These are phyloP conservation scores for Xylaria longipes DNA, from an alignment of 495 filamentous ascomycete species.

Conservation along the genomic window DNA sequence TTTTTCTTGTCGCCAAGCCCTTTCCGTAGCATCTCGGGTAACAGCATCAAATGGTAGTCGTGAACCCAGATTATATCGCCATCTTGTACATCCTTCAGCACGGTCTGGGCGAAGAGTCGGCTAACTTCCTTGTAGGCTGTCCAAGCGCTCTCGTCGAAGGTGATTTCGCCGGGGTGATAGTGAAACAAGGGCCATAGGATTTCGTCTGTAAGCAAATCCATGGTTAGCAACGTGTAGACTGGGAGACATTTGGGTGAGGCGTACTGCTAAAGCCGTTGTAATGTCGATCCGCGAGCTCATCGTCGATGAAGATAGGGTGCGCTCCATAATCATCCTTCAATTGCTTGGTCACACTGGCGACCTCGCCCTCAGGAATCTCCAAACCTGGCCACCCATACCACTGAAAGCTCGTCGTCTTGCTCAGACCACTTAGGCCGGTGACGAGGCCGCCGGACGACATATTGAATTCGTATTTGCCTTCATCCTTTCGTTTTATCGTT, in stretches of 20 bases:
- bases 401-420: conserved; percentile 89
- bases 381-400: conserved; percentile 99
- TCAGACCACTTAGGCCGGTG: conserved; percentile 85
- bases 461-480: conserved; percentile 79
- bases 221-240: not conserved
- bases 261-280: conserved; percentile 89
- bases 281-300: conserved; percentile 79
- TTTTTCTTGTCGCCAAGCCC: conserved; percentile 74
- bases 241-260: not conserved
- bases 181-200: conserved; percentile 97
- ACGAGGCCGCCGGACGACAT: conserved; percentile 97
- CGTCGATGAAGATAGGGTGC: conserved; percentile 77
- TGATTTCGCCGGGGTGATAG: conserved; percentile 93
- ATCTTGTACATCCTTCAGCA: conserved; percentile 73
- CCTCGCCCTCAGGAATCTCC: conserved; percentile 77
- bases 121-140: conserved; percentile 87
- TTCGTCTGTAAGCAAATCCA: conserved; percentile 63
- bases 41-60: conserved; percentile 94
- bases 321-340: conserved; percentile 76
- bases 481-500: conserved; percentile 89
- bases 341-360: conserved; percentile 67
- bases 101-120: conserved; percentile 78
- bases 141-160: conserved; percentile 88
- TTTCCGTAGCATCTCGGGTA: conserved; percentile 84
- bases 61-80: conserved; percentile 94